Conservation (phyloP, 257 asterid species). For the Coffea eugenioides region DNA sequence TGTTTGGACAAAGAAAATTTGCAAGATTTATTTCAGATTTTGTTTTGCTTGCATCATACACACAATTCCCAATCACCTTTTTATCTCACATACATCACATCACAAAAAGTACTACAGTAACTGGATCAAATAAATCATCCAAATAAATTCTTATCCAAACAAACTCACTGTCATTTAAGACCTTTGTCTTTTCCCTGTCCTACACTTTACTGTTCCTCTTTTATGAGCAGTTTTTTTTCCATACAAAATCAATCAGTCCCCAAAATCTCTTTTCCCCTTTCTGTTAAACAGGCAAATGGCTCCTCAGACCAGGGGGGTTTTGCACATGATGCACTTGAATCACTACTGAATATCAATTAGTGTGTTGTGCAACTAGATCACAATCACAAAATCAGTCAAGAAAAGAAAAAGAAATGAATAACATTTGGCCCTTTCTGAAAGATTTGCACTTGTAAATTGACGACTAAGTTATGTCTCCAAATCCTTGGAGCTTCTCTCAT, state of each 20-base stretch:
- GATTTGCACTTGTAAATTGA: background rate
- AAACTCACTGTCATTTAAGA: background rate
- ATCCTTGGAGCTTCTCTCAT: background rate
- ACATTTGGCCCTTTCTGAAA: background rate
- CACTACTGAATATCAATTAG: background rate
- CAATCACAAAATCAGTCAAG: background rate
- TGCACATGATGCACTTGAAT: background rate
- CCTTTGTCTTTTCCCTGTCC: background rate
- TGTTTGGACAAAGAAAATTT: no score
- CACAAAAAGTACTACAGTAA: no score
- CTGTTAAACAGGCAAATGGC: background rate
- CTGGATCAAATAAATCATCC: no score
- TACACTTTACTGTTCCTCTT: background rate
- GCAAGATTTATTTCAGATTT: no score
- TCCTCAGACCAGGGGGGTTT: background rate
- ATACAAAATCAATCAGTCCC: background rate
- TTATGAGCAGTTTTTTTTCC: background rate
- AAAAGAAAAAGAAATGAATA: background rate
- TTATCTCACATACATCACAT: no score
- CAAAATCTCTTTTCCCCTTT: background rate
- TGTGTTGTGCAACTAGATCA: background rate
- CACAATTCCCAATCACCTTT: no score
- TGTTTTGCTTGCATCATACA: no score
- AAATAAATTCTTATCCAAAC: no score
- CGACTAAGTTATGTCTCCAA: background rate